Percentiles rank a stretch among this genome's conserved stretches.
These are phyloP conservation scores for Syzygium jambos DNA, from an alignment of 345 rosid genomes.

Conservation along the genomic window DNA sequence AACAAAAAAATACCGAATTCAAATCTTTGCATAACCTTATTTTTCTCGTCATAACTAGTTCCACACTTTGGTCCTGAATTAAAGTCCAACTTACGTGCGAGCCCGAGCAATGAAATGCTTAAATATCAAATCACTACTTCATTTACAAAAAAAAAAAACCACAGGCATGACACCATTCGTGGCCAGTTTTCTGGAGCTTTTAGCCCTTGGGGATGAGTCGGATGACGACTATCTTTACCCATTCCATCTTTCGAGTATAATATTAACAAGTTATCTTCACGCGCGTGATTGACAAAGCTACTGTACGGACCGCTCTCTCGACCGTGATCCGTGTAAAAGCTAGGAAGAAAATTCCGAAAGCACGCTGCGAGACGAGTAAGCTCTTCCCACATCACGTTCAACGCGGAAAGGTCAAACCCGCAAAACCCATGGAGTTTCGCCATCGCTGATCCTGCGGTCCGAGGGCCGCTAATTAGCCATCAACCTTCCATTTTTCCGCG, in stretches of 20 bases:
- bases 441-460: not conserved
- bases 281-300: not conserved
- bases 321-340: not conserved
- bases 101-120: rapidly evolving
- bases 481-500: not conserved
- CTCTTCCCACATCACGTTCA: not conserved
- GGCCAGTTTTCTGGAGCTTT: not conserved
- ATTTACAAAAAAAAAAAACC: not conserved
- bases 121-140: not conserved
- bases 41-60: not conserved
- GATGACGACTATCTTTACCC: not conserved
- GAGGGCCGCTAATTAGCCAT: not conserved
- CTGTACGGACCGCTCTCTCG: not conserved
- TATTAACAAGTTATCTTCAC: not conserved
- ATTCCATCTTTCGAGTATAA: not conserved
- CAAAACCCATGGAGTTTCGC: not conserved
- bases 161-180: not conserved
- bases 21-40: not conserved
- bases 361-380: not conserved
- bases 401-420: not conserved
- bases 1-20: not conserved
- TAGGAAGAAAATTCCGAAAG: not conserved
- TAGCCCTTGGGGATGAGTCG: not conserved
- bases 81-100: not conserved
- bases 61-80: rapidly evolving